Evolutionary conservation across 495 filamentous ascomycete species (phyloP), one percentile per base, ranked within the genome.

Genomic region (Viridothelium virens): DNA sequence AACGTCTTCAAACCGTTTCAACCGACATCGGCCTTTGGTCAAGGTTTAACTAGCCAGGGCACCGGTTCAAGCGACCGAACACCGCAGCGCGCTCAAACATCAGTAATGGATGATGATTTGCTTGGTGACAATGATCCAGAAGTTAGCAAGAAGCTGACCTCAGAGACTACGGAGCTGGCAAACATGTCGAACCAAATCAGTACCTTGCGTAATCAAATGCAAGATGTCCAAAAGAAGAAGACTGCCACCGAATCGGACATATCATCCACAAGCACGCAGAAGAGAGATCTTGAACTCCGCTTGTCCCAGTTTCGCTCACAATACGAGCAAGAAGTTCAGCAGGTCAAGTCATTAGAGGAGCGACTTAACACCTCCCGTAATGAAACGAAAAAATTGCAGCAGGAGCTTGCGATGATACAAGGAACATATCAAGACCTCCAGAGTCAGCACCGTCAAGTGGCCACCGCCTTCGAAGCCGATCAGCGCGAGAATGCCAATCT

Each of bases 141-240:
- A 74, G 84, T 92, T 61, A 91, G 85, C 73, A 95, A 89, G 74
- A 93, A 88, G 72, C 77, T 97, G 59, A 92, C 86, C 0, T 86
- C 85, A 66, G 94, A 98, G 75, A 94, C 91, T 3, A 87, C 89
- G 1, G 94, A 98, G 72, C 81, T 97, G n/a, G 94, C 92, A 38
- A 98, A 98, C 72, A 77, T 98, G 64, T 96, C 92, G 5, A 97
- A 96, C 74, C 93, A 97, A 75, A 89, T 98, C 65, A 87, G 91
- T 5, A 90, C 87, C 6, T 77, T 98, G 65, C 86, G 91, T 1
- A 94, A 89, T 75, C 91, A 98, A 79, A 96, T 96, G 84, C 89
- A 94, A 74, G 91, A 91, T 66, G 87, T 96, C 3, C 92, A 95
- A 72, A 84, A 79, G 46, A 92, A 96, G 76, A 86, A 90, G 50